Base-by-base conservation (phyloP, 2,329 filamentous ascomycete genomes). In the Botrytis tulipae region DNA sequence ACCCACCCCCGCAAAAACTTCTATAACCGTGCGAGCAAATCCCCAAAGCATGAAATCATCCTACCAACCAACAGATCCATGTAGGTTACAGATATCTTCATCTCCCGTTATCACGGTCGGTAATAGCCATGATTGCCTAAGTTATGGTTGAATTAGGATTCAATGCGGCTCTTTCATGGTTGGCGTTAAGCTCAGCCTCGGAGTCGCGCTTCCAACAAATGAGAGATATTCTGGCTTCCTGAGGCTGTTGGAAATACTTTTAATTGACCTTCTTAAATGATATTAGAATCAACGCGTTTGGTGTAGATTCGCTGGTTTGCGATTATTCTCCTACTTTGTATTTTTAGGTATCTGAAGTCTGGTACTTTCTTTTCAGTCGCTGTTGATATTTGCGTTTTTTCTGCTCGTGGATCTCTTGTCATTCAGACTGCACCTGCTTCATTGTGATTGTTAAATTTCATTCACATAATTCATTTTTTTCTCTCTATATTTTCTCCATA, bases 151-250 rank as follows among this genome's bases (percentile, higher is more conserved):
- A 25, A 9, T 35, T 37, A 51, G 32, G 35, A 37, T 35, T 42
- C 37, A 37, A 32, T 44, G 46, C 60, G 46, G 59, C 42, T 71
- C 32, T n/a, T n/a, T 48, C 8, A 10, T n/a, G 59, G 67, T 63
- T 32, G 46, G 70, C 70, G 60, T 65, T 51, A 66, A 54, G 62
- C 60, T 71, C 46, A 40, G 46, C 70, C 60, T 54, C 32, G 32
- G 16, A 9, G 35, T 71, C 32, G n/a, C 44, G 46, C 46, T 25
- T 29, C n/a, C 70, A 48, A 71, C 44, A 37, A 22, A 66, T 22
- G 10, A 44, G 35, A 65, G n/a, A 54, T 44, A 16, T 35, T 61
- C 18, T 22, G 54, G 25, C 20, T 48, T 37, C 20, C 63, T n/a
- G 63, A 48, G 42, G 29, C 20, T 66, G 10, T 48, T 25, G 20